Percentiles rank a stretch among this genome's conserved stretches.
Conservation (phyloP, 2,329 filamentous ascomycete species). For the Neofusicoccum cordaticola region DNA sequence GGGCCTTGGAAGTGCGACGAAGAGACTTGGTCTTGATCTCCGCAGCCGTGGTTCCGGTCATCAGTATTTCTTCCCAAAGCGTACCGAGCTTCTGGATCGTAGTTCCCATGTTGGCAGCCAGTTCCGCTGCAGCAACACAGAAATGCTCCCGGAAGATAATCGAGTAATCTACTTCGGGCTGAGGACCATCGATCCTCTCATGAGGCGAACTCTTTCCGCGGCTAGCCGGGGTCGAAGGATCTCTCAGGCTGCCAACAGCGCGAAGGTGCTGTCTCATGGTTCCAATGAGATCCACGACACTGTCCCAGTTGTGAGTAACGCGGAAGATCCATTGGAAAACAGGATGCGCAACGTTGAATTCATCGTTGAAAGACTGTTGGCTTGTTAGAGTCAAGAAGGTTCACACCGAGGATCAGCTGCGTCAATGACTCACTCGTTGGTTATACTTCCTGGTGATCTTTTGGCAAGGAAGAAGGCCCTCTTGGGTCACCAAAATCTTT, state of each 20-base stretch:
- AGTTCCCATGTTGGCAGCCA: slow-evolving; percentile 65
- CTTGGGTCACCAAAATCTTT: slow-evolving; percentile 65
- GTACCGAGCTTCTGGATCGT: slow-evolving; percentile 63
- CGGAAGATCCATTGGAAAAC: slow-evolving; percentile 87
- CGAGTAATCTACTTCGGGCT: slow-evolving; percentile 65
- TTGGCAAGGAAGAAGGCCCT: slow-evolving; percentile 66
- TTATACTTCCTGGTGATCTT: slow-evolving; percentile 67
- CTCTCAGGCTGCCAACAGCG: slow-evolving; percentile 41
- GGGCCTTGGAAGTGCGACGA: background rate
- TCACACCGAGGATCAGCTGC: background rate
- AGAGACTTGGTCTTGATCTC: background rate
- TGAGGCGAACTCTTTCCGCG: slow-evolving; percentile 19
- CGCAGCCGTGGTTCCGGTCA: slow-evolving; percentile 53
- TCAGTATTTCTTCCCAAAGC: slow-evolving; percentile 73
- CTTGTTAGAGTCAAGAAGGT: background rate
- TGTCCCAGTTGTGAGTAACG: slow-evolving; percentile 73
- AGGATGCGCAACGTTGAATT: slow-evolving; percentile 72
- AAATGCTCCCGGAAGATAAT: slow-evolving; percentile 79
- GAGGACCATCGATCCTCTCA: slow-evolving; percentile 46
- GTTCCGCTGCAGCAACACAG: slow-evolving; percentile 72
- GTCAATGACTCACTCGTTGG: slow-evolving; percentile 9
- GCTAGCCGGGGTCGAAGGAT: slow-evolving; percentile 27
- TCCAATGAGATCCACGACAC: slow-evolving; percentile 64
- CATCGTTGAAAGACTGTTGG: slow-evolving; percentile 62
- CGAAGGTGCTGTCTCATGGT: slow-evolving; percentile 72